phyloP scores from a whole-genome alignment of 805 yeast species.

The Wickerhamiella vanderwaltii region DNA sequence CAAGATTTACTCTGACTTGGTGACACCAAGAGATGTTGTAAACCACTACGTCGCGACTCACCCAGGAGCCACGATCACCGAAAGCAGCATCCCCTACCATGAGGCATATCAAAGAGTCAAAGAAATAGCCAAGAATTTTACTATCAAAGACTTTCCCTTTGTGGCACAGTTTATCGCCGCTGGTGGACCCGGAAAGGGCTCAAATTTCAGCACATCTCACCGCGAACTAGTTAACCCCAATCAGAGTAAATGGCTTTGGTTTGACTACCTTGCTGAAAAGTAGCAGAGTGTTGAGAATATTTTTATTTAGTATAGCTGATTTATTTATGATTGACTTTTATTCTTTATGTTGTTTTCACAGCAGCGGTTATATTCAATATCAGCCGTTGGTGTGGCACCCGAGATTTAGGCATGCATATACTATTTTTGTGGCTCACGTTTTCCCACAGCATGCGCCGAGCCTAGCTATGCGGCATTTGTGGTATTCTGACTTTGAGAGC shows the following conservation, averaged over 20 bases:
- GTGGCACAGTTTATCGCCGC: not conserved
- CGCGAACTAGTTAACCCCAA: slow-evolving; percentile 5
- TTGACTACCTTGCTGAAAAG: too few relatives aligned
- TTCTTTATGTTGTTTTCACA: too few relatives aligned
- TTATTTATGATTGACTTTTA: too few relatives aligned
- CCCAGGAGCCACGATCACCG: not conserved
- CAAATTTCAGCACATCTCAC: not conserved
- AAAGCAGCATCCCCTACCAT: not conserved
- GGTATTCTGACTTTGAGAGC: too few relatives aligned
- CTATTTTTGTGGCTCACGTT: too few relatives aligned
- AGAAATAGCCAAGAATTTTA: not conserved
- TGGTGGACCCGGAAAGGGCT: slow-evolving; percentile 1
- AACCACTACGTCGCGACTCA: not conserved
- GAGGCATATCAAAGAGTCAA: not conserved
- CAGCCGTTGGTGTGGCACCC: too few relatives aligned
- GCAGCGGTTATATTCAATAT: too few relatives aligned
- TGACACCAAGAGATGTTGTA: not conserved
- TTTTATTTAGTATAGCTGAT: too few relatives aligned
- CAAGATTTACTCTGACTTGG: not conserved
- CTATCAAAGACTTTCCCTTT: not conserved
- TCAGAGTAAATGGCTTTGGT: slow-evolving; percentile 6
- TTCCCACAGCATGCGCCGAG: too few relatives aligned
- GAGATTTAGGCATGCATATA: too few relatives aligned
- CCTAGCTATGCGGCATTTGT: too few relatives aligned
- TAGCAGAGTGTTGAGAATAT: too few relatives aligned